Percentiles rank a stretch among this genome's conserved stretches.
These are phyloP conservation scores for Medicago arabica DNA, from an alignment of 306 rosid genomes.

Conservation along the genomic window DNA sequence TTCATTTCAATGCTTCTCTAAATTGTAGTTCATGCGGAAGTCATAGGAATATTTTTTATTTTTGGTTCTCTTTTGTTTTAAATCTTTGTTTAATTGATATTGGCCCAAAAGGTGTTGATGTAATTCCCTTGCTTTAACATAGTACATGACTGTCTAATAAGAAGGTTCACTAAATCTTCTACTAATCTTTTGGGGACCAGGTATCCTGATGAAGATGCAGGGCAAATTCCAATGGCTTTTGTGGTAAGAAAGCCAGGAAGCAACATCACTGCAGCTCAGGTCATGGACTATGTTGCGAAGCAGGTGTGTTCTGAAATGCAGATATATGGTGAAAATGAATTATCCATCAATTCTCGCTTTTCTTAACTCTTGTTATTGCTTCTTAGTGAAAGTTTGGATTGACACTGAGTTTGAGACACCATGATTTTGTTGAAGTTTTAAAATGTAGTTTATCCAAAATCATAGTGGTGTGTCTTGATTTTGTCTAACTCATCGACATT, in stretches of 20 bases:
- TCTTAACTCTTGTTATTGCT: constrained; percentile 3
- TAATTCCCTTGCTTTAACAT: background rate
- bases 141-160: background rate
- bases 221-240: constrained; percentile 90
- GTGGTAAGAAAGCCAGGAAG: constrained; percentile 83
- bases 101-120: constrained; percentile 5
- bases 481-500: too few relatives aligned
- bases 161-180: constrained; percentile 14
- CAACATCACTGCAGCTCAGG: constrained; percentile 60
- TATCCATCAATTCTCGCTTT: background rate
- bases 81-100: background rate
- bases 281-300: constrained; percentile 74
- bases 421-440: too few relatives aligned
- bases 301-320: constrained; percentile 51
- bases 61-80: background rate
- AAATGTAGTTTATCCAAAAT: too few relatives aligned
- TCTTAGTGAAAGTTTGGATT: background rate
- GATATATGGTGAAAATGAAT: constrained; percentile 24
- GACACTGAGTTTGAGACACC: too few relatives aligned
- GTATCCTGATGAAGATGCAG: constrained; percentile 88
- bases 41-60: background rate
- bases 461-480: too few relatives aligned
- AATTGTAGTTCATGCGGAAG: background rate
- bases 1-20: constrained; percentile 2
- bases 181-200: constrained; percentile 52